Evolutionary conservation across 352 stramenopile genomes (phyloP).

Genomic region (Globisporangium middletonii): DNA sequence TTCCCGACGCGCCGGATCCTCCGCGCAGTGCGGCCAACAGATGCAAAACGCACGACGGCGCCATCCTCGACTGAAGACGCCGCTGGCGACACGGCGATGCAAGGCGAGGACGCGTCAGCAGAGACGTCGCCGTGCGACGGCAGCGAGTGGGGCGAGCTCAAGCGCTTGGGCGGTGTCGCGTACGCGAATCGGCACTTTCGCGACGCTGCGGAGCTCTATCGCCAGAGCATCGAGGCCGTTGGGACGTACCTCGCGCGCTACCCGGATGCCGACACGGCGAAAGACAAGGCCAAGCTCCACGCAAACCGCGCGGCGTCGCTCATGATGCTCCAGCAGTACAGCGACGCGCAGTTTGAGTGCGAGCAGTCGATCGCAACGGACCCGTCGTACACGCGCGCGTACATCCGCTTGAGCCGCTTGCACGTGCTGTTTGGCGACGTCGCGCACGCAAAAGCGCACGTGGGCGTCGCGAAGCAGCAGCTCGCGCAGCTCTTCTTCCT

Average conservation of each 20-base stretch:
- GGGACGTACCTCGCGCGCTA: constrained; percentile 29
- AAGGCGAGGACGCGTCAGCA: constrained; percentile 14
- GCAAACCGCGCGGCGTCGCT: constrained; percentile 69
- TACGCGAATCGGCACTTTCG: constrained; percentile 37
- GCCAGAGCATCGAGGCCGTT: constrained; percentile 46
- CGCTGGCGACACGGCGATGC: constrained; percentile 11
- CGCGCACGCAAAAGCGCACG: constrained; percentile 40
- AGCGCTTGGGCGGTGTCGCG: constrained; percentile 43
- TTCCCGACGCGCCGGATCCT: constrained; percentile 9
- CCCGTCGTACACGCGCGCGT: constrained; percentile 61
- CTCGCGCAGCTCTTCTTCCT: constrained; percentile 20
- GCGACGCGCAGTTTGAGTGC: constrained; percentile 68
- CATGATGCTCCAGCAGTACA: constrained; percentile 75
- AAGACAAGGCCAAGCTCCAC: constrained; percentile 79
- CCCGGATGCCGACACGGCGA: constrained; percentile 28
- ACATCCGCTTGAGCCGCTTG: constrained; percentile 63
- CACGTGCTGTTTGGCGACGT: constrained; percentile 64
- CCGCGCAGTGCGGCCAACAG: constrained; percentile 7
- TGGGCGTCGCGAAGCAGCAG: constrained; percentile 37
- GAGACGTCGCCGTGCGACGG: constrained; percentile 22
- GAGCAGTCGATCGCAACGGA: constrained; percentile 55
- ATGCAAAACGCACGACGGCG: not conserved
- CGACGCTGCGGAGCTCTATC: constrained; percentile 53
- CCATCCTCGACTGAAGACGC: not conserved
- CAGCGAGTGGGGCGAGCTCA: constrained; percentile 53